Percentiles rank a stretch among this genome's conserved stretches.
Evolutionary conservation across 129 eudicot species (phyloP).

Genomic region (Centaurea solstitialis): DNA sequence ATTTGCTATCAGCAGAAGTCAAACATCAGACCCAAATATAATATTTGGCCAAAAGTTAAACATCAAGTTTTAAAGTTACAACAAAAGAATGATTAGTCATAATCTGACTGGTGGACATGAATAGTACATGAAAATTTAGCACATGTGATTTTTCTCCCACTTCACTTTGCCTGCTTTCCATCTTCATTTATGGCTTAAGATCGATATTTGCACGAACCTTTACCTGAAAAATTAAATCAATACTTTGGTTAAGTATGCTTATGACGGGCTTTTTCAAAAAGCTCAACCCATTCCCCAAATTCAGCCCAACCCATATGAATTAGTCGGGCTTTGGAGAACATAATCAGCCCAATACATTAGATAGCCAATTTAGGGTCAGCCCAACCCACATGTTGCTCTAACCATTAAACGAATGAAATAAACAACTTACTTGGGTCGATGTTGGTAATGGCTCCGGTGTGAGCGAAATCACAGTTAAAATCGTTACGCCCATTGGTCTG

Average conservation of each 20-base stretch:
- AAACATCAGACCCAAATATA: neutral
- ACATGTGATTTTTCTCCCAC: too few relatives aligned
- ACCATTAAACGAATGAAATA: too few relatives aligned
- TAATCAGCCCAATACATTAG: neutral
- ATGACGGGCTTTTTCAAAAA: neutral
- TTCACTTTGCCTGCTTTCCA: neutral
- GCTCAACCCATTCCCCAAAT: neutral
- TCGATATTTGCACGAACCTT: constrained; percentile 27
- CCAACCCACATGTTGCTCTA: neutral
- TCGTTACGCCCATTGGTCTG: constrained; percentile 72
- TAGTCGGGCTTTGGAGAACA: neutral
- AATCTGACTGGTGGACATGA: too few relatives aligned
- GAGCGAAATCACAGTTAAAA: constrained; percentile 75
- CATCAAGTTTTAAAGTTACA: constrained; percentile 5
- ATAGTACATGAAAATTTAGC: too few relatives aligned
- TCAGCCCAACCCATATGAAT: neutral
- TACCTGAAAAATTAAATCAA: constrained; percentile 16
- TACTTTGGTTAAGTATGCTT: neutral
- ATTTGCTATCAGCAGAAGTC: neutral
- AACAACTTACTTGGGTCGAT: constrained; percentile 88
- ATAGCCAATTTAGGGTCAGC: neutral
- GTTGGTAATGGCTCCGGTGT: constrained; percentile 48
- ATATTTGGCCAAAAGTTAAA: neutral
- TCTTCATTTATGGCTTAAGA: constrained; percentile 21
- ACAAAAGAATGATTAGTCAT: constrained; percentile 31